A percentile compares a stretch with the other conserved stretches of the same genome.
phyloP scores from a whole-genome alignment of 2,329 filamentous ascomycete species.

The Aaosphaeria arxii region DNA sequence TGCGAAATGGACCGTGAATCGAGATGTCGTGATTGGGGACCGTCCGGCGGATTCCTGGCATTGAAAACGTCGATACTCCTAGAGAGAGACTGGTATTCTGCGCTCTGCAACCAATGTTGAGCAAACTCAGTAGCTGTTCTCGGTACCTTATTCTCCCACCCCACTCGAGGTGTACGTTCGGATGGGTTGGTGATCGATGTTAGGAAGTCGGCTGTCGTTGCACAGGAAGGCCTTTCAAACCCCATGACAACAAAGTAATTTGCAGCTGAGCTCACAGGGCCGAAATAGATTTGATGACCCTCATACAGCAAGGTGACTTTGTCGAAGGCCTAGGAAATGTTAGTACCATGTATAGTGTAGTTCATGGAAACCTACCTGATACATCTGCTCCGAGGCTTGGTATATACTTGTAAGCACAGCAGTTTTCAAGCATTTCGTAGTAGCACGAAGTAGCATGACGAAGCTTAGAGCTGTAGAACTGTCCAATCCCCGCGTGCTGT shows the following conservation, averaged over 20 bases:
- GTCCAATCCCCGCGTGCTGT: slow-evolving; percentile 71
- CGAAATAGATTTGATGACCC: slow-evolving; percentile 56
- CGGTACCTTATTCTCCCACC: slow-evolving; percentile 57
- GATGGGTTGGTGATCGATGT: slow-evolving; percentile 66
- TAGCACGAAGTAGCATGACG: slow-evolving; percentile 62
- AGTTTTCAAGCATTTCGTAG: slow-evolving; percentile 62
- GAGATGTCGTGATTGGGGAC: no score
- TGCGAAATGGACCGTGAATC: no score
- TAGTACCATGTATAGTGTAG: no score
- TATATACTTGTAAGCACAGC: slow-evolving; percentile 68
- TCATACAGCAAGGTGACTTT: slow-evolving; percentile 41
- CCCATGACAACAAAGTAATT: slow-evolving; percentile 66
- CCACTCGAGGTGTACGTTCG: slow-evolving; percentile 55
- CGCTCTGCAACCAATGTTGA: no score
- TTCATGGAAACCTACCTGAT: no score
- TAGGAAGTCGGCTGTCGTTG: slow-evolving; percentile 69
- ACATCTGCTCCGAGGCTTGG: slow-evolving; percentile 54
- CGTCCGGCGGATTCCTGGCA: no score
- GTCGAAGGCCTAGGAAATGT: no score
- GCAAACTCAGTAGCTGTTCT: slow-evolving; percentile 56
- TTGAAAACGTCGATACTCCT: no score
- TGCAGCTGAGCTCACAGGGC: slow-evolving; percentile 57
- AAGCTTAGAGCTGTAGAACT: slow-evolving; percentile 72
- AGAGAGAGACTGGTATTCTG: no score
- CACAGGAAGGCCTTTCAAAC: slow-evolving; percentile 63